Conservation (phyloP, 2,329 filamentous ascomycete genomes). For the Alternaria sp. region DNA sequence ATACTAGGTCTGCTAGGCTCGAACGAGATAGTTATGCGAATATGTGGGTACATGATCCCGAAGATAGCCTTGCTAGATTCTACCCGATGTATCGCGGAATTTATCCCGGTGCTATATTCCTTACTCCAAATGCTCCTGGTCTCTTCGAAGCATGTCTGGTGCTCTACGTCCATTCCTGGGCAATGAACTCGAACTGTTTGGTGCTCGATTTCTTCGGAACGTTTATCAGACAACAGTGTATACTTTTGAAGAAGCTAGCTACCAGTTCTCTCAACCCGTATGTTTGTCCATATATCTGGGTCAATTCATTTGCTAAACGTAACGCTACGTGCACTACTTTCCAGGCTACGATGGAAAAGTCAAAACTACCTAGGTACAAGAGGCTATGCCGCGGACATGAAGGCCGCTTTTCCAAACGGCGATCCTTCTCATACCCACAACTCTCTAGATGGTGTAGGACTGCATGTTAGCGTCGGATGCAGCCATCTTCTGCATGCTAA, state of each 20-base stretch:
- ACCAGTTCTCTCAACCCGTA: too few relatives aligned
- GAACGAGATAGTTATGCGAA: neutral
- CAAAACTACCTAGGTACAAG: neutral
- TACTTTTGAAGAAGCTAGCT: too few relatives aligned
- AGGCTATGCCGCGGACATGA: neutral
- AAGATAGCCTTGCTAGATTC: neutral
- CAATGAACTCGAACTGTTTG: too few relatives aligned
- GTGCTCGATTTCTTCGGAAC: rapidly evolving
- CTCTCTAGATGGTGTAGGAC: neutral
- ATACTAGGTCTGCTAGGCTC: neutral
- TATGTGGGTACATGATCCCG: neutral
- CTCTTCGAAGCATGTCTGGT: too few relatives aligned
- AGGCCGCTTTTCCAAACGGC: neutral
- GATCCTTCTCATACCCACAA: too few relatives aligned
- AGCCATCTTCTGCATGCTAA: neutral
- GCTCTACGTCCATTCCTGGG: too few relatives aligned
- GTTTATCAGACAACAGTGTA: too few relatives aligned
- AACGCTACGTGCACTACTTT: too few relatives aligned
- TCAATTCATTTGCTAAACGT: too few relatives aligned
- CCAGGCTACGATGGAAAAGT: too few relatives aligned
- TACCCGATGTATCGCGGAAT: neutral
- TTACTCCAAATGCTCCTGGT: too few relatives aligned
- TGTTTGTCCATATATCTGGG: too few relatives aligned
- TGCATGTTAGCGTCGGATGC: neutral
- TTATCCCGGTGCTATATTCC: neutral